phyloP scores from a whole-genome alignment of 345 rosid species.

The Capsella bursapastoris region DNA sequence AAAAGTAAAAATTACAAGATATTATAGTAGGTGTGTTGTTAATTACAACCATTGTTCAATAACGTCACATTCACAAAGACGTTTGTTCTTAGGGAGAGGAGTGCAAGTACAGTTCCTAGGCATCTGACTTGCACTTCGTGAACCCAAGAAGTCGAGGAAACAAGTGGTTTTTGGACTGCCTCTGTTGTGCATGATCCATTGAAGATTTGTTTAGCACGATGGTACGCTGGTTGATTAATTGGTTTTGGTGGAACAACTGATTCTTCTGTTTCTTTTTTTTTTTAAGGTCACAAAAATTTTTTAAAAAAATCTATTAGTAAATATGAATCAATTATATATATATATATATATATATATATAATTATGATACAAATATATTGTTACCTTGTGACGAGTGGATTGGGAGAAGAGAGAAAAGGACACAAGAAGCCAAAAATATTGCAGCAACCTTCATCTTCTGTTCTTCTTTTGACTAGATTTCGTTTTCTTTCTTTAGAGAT shows the following conservation, averaged over 20 bases:
- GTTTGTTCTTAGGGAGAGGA: slow-evolving; percentile 14
- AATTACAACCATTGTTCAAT: slow-evolving; percentile 15
- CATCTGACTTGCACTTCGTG: slow-evolving; percentile 28
- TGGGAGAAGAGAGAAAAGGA: slow-evolving; percentile 28
- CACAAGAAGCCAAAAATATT: slow-evolving; percentile 19
- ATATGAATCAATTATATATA: neutral
- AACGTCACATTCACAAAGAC: slow-evolving; percentile 36
- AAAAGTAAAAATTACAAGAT: neutral
- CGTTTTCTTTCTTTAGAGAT: neutral
- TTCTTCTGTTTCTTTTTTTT: slow-evolving; percentile 7
- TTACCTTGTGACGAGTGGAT: slow-evolving; percentile 26
- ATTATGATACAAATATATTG: neutral
- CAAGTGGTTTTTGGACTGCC: slow-evolving; percentile 26
- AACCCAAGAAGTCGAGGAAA: slow-evolving; percentile 26
- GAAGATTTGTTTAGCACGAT: slow-evolving; percentile 27
- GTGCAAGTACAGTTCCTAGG: slow-evolving; percentile 37
- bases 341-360: too few species aligned
- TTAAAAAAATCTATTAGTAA: too few species aligned
- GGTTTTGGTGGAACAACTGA: neutral
- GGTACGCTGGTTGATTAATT: neutral
- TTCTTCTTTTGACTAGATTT: neutral
- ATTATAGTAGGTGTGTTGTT: neutral
- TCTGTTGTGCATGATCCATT: slow-evolving; percentile 40
- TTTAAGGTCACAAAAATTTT: slow-evolving; percentile 4
- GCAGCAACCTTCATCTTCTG: slow-evolving; percentile 26